These are phyloP conservation scores for Microbotryomycetes sp. DNA, from an alignment of 1,284 basidiomycete species.

Conservation along the genomic window DNA sequence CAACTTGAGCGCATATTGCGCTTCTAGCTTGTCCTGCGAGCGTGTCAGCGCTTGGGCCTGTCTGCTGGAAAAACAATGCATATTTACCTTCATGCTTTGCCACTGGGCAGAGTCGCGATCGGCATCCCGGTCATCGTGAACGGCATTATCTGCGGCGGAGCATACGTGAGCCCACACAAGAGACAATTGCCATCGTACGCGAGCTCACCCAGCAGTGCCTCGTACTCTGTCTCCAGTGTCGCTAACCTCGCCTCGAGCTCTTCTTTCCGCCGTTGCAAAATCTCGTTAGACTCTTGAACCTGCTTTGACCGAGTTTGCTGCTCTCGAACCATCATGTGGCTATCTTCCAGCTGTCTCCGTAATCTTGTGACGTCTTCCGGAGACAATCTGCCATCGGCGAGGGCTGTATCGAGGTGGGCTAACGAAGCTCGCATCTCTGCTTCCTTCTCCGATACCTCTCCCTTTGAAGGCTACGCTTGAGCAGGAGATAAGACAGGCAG, in stretches of 20 bases:
- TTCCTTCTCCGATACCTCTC: slow-evolving; percentile 85
- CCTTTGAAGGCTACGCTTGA: slow-evolving; percentile 48
- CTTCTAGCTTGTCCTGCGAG: slow-evolving; percentile 76
- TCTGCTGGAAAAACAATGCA: slow-evolving; percentile 1
- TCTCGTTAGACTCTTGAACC: slow-evolving; percentile 85
- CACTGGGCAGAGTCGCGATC: slow-evolving; percentile 50
- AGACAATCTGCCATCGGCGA: slow-evolving; percentile 50
- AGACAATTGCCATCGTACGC: no score
- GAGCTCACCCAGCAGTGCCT: slow-evolving; percentile 76
- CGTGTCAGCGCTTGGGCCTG: slow-evolving; percentile 8
- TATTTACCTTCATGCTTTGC: slow-evolving; percentile 78
- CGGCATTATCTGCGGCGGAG: slow-evolving; percentile 35
- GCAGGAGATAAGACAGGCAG: background rate
- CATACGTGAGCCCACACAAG: background rate
- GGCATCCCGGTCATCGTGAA: slow-evolving; percentile 38
- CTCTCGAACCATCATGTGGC: slow-evolving; percentile 76
- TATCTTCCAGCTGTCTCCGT: slow-evolving; percentile 79
- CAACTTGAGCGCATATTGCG: slow-evolving; percentile 84
- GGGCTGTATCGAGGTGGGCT: slow-evolving; percentile 61
- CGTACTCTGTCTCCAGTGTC: slow-evolving; percentile 84
- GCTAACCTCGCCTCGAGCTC: slow-evolving; percentile 79
- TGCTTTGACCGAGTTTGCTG: slow-evolving; percentile 82
- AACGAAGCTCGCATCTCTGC: slow-evolving; percentile 78
- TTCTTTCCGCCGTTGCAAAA: slow-evolving; percentile 70
- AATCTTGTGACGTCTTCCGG: slow-evolving; percentile 71